phyloP scores from a whole-genome alignment of 2,329 filamentous ascomycete species.

The Botrytis sinoallii region DNA sequence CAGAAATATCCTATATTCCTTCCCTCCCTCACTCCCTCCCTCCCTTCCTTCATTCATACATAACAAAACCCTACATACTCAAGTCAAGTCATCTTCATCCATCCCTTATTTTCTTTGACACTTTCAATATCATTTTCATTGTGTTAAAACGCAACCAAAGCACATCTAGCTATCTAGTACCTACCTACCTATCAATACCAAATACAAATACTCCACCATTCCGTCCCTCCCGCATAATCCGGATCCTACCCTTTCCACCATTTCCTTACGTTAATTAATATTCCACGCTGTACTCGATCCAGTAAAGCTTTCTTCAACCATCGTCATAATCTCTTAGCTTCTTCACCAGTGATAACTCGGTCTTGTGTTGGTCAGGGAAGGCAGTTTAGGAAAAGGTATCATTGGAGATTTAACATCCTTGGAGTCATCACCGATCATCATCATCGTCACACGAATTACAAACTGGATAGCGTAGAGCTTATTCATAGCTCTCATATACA shows the following conservation, averaged over 20 bases:
- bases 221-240: not conserved
- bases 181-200: not conserved
- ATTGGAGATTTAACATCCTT: not conserved
- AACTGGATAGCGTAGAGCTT: constrained; percentile 6
- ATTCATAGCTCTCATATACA: not conserved
- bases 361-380: not conserved
- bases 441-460: constrained; percentile 2
- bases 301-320: not conserved
- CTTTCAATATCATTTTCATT: not conserved
- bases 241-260: not conserved
- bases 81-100: not conserved
- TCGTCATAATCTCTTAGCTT: not conserved
- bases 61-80: not conserved
- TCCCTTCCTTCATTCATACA: too few species aligned
- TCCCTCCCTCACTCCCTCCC: not conserved
- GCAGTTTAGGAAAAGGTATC: not conserved
- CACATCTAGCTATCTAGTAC: not conserved
- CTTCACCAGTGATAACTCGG: not conserved
- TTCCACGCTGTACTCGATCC: not conserved
- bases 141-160: not conserved
- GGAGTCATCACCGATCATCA: constrained; percentile 2
- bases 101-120: not conserved
- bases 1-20: not conserved
- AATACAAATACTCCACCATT: not conserved
- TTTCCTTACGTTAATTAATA: not conserved